These are phyloP conservation scores for Endotrypanum monterogeii DNA, from an alignment of 208 protist species.

Conservation along the genomic window DNA sequence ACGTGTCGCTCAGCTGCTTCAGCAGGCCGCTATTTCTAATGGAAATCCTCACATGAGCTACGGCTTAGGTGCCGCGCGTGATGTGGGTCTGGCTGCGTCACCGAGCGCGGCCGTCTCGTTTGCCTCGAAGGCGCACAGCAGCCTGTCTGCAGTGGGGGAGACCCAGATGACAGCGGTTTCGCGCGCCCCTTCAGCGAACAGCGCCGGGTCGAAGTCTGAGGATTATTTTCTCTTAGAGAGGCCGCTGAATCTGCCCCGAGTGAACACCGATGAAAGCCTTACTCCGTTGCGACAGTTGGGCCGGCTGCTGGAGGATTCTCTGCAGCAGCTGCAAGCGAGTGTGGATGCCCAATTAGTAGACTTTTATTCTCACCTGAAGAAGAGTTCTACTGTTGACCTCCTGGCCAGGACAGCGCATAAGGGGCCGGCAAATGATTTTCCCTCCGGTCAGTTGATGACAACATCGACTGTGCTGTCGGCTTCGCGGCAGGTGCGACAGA, in stretches of 20 bases:
- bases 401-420: constrained; percentile 16
- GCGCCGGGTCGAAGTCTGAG: not conserved
- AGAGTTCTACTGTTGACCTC: constrained; percentile 33
- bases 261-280: constrained; percentile 20
- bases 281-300: constrained; percentile 41
- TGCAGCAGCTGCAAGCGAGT: constrained; percentile 26
- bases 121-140: not conserved
- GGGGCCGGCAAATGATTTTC: constrained; percentile 1
- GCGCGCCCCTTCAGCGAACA: not conserved
- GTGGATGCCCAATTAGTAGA: constrained; percentile 54
- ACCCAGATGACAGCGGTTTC: not conserved
- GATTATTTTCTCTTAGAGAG: constrained; percentile 3
- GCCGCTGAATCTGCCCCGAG: constrained; percentile 14
- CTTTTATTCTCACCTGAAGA: constrained; percentile 67
- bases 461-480: constrained; percentile 6
- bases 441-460: not conserved
- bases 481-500: not conserved
- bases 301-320: constrained; percentile 24
- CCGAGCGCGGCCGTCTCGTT: not conserved
- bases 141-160: not conserved
- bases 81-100: not conserved
- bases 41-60: not conserved
- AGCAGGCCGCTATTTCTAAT: constrained; percentile 11
- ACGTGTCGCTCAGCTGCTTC: constrained; percentile 17
- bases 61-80: not conserved